These are phyloP conservation scores for Pneumocystis wakefieldiae DNA, from an alignment of 1,139 yeast species.

Conservation along the genomic window DNA sequence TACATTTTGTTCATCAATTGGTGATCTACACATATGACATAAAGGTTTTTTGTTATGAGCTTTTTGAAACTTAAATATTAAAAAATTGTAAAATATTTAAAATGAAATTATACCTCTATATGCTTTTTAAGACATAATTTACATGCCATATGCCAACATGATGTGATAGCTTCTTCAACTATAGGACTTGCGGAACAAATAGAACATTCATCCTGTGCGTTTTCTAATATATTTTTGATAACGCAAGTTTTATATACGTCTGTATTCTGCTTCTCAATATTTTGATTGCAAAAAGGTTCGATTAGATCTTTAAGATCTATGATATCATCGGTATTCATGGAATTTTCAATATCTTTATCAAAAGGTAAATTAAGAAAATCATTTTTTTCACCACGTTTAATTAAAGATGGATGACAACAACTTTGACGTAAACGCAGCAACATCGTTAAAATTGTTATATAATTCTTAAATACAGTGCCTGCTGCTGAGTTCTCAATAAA, in stretches of 20 bases:
- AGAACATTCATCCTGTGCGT: constrained; percentile 58
- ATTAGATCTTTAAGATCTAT: constrained; percentile 18
- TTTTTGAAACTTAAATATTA: constrained; percentile 19
- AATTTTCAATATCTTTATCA: constrained; percentile 1
- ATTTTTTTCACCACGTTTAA: constrained; percentile 17
- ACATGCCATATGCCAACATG: constrained; percentile 74
- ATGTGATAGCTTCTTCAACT: constrained; percentile 49
- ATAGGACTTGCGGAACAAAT: constrained; percentile 60
- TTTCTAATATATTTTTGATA: constrained; percentile 23
- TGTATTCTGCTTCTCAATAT: constrained; percentile 15
- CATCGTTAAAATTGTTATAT: constrained; percentile 69
- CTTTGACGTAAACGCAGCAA: constrained; percentile 72
- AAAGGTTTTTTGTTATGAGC: constrained; percentile 22
- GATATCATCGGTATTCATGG: constrained; percentile 14
- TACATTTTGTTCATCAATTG: constrained; percentile 19
- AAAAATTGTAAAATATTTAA: background rate
- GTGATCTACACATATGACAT: constrained; percentile 29
- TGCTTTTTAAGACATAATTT: constrained; percentile 60
- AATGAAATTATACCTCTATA: constrained; percentile 24
- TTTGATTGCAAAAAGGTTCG: constrained; percentile 14
- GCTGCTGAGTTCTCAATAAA: constrained; percentile 46
- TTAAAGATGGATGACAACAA: constrained; percentile 58
- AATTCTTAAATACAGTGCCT: constrained; percentile 61
- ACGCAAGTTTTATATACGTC: constrained; percentile 27
- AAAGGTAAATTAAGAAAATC: constrained; percentile 7